Evolutionary conservation across 2,329 filamentous ascomycete species (phyloP), one percentile per base, ranked within the genome.

Genomic region (Lecanosticta acicola): DNA sequence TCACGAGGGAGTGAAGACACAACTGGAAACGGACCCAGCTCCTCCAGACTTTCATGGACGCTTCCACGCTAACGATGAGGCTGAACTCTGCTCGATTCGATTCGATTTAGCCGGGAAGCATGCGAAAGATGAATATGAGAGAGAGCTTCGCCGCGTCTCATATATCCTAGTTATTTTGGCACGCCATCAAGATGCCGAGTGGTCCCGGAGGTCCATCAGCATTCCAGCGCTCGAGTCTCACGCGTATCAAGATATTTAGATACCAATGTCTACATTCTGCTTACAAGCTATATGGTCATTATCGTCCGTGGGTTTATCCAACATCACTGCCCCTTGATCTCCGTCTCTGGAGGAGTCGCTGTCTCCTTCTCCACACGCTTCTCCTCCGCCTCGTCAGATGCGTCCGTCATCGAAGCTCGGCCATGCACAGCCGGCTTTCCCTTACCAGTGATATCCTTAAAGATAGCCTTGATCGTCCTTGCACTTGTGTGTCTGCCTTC

Each of bases 391-490:
- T 39, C 40, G 16, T 45, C 36, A 17, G 19, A 18, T 3, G 9
- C 17, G 4, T n/a, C 26, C 1, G 29, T 39, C 14, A 37, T 17
- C 43, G 32, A 29, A 10, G 36, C 21, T 13, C 4, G 14, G 9
- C 26, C 43, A 40, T 40, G 35, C 16, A 24, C 20, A 2, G 29
- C 7, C 8, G 20, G 18, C 24, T 36, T 37, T 2, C 41, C 46
- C 3, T 34, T 9, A 8, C 41, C 46, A 11, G 26, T 36, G 19
- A 48, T 10, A 44, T 48, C 46, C 19, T 29, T 40, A 9, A 44
- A 10, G 11, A 48, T 48, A 3, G 46, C 46, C 20, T 24, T 48
- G 17, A 34, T 9, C 3, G 46, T 48, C 34, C 41, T 37, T 8
- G 32, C 36, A 36, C 19, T 32, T 3, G 46, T 41, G 4, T 32